Base-by-base conservation (phyloP, 805 yeast genomes). In the Kazachstania psychrophila region DNA sequence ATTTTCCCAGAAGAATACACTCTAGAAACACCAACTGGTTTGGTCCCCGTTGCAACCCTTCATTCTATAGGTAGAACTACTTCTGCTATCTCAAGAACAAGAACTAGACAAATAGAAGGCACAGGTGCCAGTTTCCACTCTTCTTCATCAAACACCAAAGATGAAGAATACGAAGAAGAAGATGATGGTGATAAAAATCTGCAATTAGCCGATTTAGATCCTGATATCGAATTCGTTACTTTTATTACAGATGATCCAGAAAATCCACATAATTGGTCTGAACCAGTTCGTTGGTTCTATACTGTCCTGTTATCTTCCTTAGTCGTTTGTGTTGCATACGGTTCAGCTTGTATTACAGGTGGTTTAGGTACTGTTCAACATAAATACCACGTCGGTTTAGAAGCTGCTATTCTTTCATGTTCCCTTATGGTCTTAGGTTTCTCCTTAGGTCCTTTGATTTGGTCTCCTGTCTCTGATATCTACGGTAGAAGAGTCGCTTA, bases 1-100 rank as follows among this genome's bases (percentile, higher is more conserved):
- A 79, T 86, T 24, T 87, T 87, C 68, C 96, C 96, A 7, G 96
- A 87, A 65, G 95, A 87, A 56, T 87, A 84, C 57, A 81, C 87
- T 6, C 46, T 87, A 58, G 96, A 87, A 65, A 87, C 96, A 0
- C 70, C 72, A 36, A 84, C 95, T 5, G 96, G 96, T 44, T 66
- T 87, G 37, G 96, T 87, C 11, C 92, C 89, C 2, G 83, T 79
- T 1, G 64, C 75, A 29, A 80, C 94, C 1, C 65, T 86, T 47
- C 80, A 72, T 31, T 66, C 70, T 7, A 43, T 84, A 23, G 92
- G 94, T 24, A 72, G 92, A 54, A 59, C 64, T 1, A 43, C 54
- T 6, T 44, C 63, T 2, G 53, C 60, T 9, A 43, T 65, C 14
- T 51, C 63, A 13, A 55, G 63, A 36, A 59, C 67, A 2, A 56